A percentile compares a stretch with the other conserved stretches of the same genome.
Conservation (phyloP, 805 yeast genomes). For the Kregervanrija delftensis region DNA sequence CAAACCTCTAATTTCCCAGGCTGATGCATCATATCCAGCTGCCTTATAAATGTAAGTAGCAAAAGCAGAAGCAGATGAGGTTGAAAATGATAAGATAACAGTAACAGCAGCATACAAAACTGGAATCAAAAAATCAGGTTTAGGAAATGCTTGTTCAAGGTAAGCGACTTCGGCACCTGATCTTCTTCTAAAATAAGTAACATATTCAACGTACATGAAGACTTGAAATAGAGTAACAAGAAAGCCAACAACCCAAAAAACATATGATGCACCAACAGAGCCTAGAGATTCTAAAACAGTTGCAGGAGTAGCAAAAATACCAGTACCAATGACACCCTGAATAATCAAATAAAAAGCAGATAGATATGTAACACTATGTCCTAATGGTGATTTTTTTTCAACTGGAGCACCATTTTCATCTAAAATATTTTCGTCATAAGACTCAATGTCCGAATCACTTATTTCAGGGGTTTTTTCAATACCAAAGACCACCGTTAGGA, state of each 20-base stretch:
- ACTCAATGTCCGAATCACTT: too few relatives aligned
- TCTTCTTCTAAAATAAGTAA: constrained; percentile 39
- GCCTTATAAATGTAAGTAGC: constrained; percentile 75
- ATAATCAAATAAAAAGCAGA: constrained; percentile 55
- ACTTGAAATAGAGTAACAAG: constrained; percentile 32
- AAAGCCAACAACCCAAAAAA: constrained; percentile 37
- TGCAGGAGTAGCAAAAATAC: constrained; percentile 68
- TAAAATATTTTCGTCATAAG: background rate
- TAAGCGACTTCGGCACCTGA: constrained; percentile 87
- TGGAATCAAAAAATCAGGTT: constrained; percentile 63
- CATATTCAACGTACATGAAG: constrained; percentile 34
- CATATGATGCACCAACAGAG: constrained; percentile 36
- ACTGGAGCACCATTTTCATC: constrained; percentile 34
- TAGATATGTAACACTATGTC: constrained; percentile 30
- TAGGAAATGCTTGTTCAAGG: constrained; percentile 60
- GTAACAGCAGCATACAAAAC: constrained; percentile 64
- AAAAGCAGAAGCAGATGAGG: constrained; percentile 74
- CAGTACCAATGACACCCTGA: constrained; percentile 70
- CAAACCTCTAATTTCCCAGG: constrained; percentile 74
- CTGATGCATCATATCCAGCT: constrained; percentile 57
- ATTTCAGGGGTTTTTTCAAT: too few relatives aligned
- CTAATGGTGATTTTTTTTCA: constrained; percentile 27
- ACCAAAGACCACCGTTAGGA: too few relatives aligned
- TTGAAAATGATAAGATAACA: constrained; percentile 78
- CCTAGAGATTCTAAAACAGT: constrained; percentile 43